Base-by-base conservation (phyloP, 164 flowering plant species). In the Umbellularia californica region DNA sequence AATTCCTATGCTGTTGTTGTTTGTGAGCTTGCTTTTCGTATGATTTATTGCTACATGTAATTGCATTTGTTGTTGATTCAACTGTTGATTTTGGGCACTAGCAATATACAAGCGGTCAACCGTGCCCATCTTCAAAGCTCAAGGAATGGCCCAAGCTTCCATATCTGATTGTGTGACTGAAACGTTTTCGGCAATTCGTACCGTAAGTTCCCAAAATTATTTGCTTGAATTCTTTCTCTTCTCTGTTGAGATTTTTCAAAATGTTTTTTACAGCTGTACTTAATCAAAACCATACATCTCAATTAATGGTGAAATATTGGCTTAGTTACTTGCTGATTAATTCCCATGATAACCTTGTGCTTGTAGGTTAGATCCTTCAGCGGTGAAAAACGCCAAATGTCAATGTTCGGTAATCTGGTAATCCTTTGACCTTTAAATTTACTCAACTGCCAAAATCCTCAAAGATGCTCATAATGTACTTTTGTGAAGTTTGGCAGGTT, bases 71-170 rank as follows among this genome's bases (percentile, higher is more conserved):
- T 75, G 33, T 75, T 86, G 75, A 84, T 65, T 33, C 74, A 12
- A 28, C 58, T 65, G 11, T 58, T 63, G 51, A 62, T 70, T 74
- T 27, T 65, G 64, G 51, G 77, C 63, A 72, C 47, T 68, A 95
- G 99, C 98, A 81, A 72, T 93, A 70, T 95, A 92, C 88, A 95
- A 90, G 86, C 83, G 98, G 74, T 89, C 99, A 77, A 95, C 99
- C 68, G 82, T 92, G 50, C 96, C 95, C 68, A 88, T 95, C 68
- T 95, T 93, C 81, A 90, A 85, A 84, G 91, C 98, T 81, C 92
- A 95, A 78, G 98, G 99, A 70, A 71, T 82, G 82, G 91, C 90
- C 73, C 98, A 90, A 79, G 97, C 98, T 51, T 83, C 87, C 35
- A 90, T 95, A 75, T 88, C 99, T 71, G 97, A 95, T 80, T 95